Evolutionary conservation across 306 rosid genomes (phyloP), one percentile per base, ranked within the genome.

Genomic region (Medicago lupulina): DNA sequence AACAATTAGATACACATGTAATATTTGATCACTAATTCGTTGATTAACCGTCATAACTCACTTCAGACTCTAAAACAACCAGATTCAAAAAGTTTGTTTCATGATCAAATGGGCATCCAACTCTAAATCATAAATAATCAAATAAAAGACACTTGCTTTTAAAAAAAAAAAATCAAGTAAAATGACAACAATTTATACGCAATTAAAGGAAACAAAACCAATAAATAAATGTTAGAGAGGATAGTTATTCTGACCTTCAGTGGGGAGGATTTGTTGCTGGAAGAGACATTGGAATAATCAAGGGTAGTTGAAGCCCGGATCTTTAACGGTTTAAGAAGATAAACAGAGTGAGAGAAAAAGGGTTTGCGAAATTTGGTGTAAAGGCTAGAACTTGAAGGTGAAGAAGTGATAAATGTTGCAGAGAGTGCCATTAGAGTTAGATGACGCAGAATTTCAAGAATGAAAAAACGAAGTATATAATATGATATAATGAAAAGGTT

Each of bases 291-390:
- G 89, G 98, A 89, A 83, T 71, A 87, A 81, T 87, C 92, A 6
- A 94, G 81, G 54, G 96, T 85, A 73, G 95, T 73, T 19, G 97
- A 94, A 85, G 93, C 96, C 73, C 86, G 88, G 50, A 92, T 70
- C 38, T 65, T 67, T 0, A 90, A 67, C 84, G 90, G 80, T 61
- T 63, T 83, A 53, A 71, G 81, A 75, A 85, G 71, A 76, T 43
- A 70, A 11, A 69, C 60, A 18, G 83, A 64, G 41, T 70, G 85
- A 50, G 79, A 66, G 70, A 15, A 60, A 80, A 77, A 78, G 82
- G 88, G 86, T 78, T 61, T 67, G 4, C 67, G 92, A 59, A 78
- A 43, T 85, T 86, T 81, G 79, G 71, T 8, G 70, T 72, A 69
- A 74, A 87, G 70, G 43, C 46, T 62, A 12, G 80, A 78, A 46